A percentile compares a stretch with the other conserved stretches of the same genome.
These are phyloP conservation scores for Coccinonectria pachysandricola DNA, from an alignment of 2,329 filamentous ascomycete genomes.

Conservation along the genomic window DNA sequence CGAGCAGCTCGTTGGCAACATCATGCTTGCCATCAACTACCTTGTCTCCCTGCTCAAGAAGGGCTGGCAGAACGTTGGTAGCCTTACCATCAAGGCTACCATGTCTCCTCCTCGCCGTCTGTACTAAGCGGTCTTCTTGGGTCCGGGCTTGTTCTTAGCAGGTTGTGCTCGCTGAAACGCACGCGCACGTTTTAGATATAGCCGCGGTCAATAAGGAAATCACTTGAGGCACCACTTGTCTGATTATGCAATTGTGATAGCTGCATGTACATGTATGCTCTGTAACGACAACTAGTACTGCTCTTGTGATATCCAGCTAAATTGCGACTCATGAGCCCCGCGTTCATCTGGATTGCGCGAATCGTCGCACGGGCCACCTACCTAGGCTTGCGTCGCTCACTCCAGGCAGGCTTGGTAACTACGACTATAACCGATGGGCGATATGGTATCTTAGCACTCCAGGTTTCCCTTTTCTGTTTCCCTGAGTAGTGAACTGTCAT, in stretches of 20 bases:
- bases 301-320: too few relatives aligned
- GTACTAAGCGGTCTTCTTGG: constrained; percentile 55
- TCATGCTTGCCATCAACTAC: constrained; percentile 99
- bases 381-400: too few relatives aligned
- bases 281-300: too few relatives aligned
- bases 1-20: constrained; percentile 95
- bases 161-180: constrained; percentile 10
- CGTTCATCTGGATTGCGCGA: too few relatives aligned
- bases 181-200: constrained; percentile 10
- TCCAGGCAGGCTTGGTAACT: too few relatives aligned
- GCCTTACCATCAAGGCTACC: constrained; percentile 98
- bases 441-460: too few relatives aligned
- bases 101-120: constrained; percentile 98
- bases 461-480: too few relatives aligned
- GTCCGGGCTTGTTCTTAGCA: constrained; percentile 13
- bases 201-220: constrained; percentile 10
- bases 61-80: constrained; percentile 99
- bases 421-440: too few relatives aligned
- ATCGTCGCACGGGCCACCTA: too few relatives aligned
- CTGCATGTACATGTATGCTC: too few relatives aligned
- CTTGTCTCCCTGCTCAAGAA: constrained; percentile 99
- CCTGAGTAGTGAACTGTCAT: too few relatives aligned
- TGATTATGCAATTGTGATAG: constrained; percentile 4
- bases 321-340: too few relatives aligned
- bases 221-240: constrained; percentile 7